A percentile compares a stretch with the other conserved stretches of the same genome.
These are phyloP conservation scores for Psilocybe cyanescens DNA, from an alignment of 768 basidiomycete genomes.

Conservation along the genomic window DNA sequence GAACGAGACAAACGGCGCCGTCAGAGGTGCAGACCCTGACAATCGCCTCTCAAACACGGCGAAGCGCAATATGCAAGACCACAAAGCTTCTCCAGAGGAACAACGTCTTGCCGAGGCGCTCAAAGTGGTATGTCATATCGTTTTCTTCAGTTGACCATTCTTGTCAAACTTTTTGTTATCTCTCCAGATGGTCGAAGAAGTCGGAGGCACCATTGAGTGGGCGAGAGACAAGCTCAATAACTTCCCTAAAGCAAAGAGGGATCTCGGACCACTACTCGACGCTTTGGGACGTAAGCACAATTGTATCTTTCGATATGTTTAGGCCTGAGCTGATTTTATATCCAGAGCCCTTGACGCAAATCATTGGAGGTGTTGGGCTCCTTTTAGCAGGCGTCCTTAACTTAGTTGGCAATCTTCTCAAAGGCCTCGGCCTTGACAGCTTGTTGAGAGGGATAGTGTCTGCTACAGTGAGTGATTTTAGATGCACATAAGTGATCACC, in stretches of 20 bases:
- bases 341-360: conserved; percentile 39
- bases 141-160: background rate
- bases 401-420: conserved; percentile 35
- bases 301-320: background rate
- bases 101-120: conserved; percentile 41
- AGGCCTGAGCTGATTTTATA: background rate
- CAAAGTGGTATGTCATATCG: conserved; percentile 30
- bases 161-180: no score
- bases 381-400: conserved; percentile 39
- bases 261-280: conserved; percentile 40
- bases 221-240: conserved; percentile 38
- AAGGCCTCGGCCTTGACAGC: conserved; percentile 35
- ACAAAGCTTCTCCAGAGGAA: conserved; percentile 39
- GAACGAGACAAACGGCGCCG: conserved; percentile 39
- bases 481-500: background rate
- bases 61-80: conserved; percentile 35
- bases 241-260: conserved; percentile 41
- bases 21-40: conserved; percentile 41
- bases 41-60: conserved; percentile 36
- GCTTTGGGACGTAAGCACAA: conserved; percentile 34
- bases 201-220: conserved; percentile 42
- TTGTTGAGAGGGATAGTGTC: conserved; percentile 35
- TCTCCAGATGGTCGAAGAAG: conserved; percentile 35
- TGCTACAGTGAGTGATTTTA: conserved; percentile 26
- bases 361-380: conserved; percentile 40